These are phyloP conservation scores for Coemansia sp. DNA, from an alignment of 192 early-diverging fungal genomes.

Conservation along the genomic window DNA sequence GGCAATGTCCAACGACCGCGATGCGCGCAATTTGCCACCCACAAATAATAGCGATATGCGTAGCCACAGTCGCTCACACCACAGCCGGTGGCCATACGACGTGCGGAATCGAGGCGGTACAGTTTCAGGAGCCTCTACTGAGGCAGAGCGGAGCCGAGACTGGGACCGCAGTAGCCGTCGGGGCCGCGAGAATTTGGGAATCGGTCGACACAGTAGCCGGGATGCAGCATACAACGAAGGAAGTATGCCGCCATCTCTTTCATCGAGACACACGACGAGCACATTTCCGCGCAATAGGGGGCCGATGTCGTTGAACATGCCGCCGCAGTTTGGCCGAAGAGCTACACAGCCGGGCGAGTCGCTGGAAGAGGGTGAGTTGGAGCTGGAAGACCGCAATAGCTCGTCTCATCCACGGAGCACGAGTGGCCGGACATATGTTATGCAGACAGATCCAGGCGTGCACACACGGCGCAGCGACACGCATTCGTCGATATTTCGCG, in stretches of 20 bases:
- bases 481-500: constrained; percentile 3
- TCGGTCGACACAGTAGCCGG: constrained; percentile 7
- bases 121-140: constrained; percentile 11
- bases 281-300: constrained; percentile 10
- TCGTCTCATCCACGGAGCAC: constrained; percentile 3
- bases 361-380: constrained; percentile 44
- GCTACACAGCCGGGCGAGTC: constrained; percentile 27
- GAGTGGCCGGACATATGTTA: constrained; percentile 16
- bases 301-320: neutral
- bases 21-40: constrained; percentile 6
- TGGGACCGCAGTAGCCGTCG: constrained; percentile 6
- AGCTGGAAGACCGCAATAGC: constrained; percentile 23
- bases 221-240: constrained; percentile 4
- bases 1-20: constrained; percentile 16
- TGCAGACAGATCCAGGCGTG: neutral
- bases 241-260: constrained; percentile 12
- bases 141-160: constrained; percentile 1
- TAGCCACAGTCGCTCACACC: constrained; percentile 10
- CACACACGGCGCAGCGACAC: constrained; percentile 7
- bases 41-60: constrained; percentile 2
- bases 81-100: constrained; percentile 20
- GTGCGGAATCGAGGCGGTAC: constrained; percentile 11
- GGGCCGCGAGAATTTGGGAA: constrained; percentile 13
- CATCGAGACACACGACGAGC: constrained; percentile 13
- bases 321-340: constrained; percentile 21